Conservation (phyloP, 2,329 filamentous ascomycete genomes). For the Verticillium isaacii region DNA sequence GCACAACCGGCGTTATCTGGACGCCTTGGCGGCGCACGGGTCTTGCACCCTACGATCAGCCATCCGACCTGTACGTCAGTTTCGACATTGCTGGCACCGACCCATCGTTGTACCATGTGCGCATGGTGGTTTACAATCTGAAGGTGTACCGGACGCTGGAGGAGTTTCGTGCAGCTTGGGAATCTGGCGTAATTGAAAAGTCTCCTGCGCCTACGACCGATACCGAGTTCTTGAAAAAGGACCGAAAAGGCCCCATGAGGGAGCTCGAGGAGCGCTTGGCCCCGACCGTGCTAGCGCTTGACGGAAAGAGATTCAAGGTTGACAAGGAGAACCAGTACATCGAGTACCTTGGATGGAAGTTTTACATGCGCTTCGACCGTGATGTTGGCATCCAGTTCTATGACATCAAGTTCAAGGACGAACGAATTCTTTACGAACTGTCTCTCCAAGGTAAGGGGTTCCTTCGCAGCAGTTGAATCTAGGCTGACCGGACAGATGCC, state of each 20-base stretch:
- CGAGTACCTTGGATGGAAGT: conserved; percentile 15
- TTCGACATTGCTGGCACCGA: conserved; percentile 12
- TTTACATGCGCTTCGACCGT: conserved; percentile 10
- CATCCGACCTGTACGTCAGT: conserved; percentile 13
- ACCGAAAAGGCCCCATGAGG: conserved; percentile 10
- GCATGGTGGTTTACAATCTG: conserved; percentile 14
- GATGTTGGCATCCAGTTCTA: conserved; percentile 5
- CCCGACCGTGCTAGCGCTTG: conserved; percentile 8
- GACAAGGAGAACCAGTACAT: conserved; percentile 14
- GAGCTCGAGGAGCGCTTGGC: conserved; percentile 13
- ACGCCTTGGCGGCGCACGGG: conserved; percentile 11
- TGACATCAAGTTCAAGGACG: neutral
- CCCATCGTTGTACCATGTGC: conserved; percentile 10
- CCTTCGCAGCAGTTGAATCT: neutral
- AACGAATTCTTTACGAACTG: neutral
- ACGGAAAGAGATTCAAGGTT: conserved; percentile 14
- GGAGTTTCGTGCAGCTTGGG: conserved; percentile 11
- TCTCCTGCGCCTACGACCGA: conserved; percentile 6
- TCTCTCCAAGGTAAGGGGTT: neutral
- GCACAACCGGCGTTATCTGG: conserved; percentile 11
- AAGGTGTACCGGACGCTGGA: conserved; percentile 10
- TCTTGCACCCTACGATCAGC: conserved; percentile 12
- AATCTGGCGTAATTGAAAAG: conserved; percentile 9
- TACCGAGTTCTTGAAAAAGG: conserved; percentile 12
- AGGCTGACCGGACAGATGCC: neutral